These are phyloP conservation scores for Gleditsia sinensis DNA, from an alignment of 306 rosid species.

Conservation along the genomic window DNA sequence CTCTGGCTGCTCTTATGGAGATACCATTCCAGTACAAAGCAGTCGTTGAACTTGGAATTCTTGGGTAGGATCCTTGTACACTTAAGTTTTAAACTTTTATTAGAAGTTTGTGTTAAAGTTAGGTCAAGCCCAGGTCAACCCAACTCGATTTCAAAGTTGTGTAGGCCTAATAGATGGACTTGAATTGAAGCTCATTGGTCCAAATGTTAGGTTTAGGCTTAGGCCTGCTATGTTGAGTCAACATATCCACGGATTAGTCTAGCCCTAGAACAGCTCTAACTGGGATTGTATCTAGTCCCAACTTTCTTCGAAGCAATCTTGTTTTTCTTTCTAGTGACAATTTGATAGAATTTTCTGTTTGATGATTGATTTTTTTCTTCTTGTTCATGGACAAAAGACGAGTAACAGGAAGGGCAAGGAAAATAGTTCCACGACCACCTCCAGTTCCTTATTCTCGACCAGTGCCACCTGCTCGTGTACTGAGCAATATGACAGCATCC, in stretches of 20 bases:
- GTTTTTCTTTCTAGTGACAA: constrained; percentile 17
- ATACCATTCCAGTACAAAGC: constrained; percentile 93
- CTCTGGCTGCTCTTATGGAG: constrained; percentile 96
- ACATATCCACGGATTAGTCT: too few species aligned
- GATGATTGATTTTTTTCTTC: background rate
- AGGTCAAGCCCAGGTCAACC: too few species aligned
- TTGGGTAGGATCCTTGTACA: constrained; percentile 58
- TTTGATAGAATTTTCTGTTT: constrained; percentile 7
- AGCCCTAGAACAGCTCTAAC: too few species aligned
- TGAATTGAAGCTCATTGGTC: too few species aligned
- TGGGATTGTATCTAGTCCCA: too few species aligned
- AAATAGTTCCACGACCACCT: constrained; percentile 66
- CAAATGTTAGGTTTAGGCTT: too few species aligned
- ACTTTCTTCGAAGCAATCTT: constrained; percentile 3
- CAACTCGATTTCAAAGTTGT: too few species aligned
- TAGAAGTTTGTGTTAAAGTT: too few species aligned
- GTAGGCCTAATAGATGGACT: too few species aligned
- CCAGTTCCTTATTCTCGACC: constrained; percentile 57
- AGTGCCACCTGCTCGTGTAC: constrained; percentile 30
- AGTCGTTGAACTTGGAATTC: constrained; percentile 51
- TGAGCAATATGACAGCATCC: constrained; percentile 38
- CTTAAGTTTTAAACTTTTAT: constrained; percentile 1
- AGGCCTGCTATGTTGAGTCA: too few species aligned
- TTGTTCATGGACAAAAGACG: constrained; percentile 48
- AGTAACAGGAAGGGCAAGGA: constrained; percentile 61